A percentile compares a stretch with the other conserved stretches of the same genome.
phyloP scores from a whole-genome alignment of 441 rosid genomes.

The Pelargonium fulgidum region DNA sequence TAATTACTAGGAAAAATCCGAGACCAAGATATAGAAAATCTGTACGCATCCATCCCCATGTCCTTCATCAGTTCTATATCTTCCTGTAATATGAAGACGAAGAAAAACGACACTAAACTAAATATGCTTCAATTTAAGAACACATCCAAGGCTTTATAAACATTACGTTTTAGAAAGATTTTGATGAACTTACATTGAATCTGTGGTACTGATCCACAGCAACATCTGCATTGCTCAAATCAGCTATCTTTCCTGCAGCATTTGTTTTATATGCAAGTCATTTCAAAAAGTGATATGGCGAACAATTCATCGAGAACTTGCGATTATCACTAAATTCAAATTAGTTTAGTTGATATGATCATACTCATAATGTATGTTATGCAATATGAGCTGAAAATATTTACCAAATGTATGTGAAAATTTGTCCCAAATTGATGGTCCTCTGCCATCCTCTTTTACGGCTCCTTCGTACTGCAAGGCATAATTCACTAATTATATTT shows the following conservation, averaged over 20 bases:
- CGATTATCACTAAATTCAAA: neutral
- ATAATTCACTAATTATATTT: neutral
- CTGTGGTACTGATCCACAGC: constrained; percentile 88
- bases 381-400: neutral
- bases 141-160: too few relatives aligned
- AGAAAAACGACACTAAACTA: too few relatives aligned
- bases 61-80: constrained; percentile 67
- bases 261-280: neutral
- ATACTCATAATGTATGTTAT: neutral
- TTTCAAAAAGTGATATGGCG: neutral
- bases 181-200: constrained; percentile 37
- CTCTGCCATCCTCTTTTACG: constrained; percentile 79
- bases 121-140: too few relatives aligned
- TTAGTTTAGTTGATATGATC: neutral
- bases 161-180: too few relatives aligned
- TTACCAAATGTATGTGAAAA: constrained; percentile 71
- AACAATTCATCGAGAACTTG: too few relatives aligned
- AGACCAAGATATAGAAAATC: constrained; percentile 67
- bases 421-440: constrained; percentile 77
- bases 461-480: constrained; percentile 80
- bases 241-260: constrained; percentile 48
- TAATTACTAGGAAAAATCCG: constrained; percentile 56
- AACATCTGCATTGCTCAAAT: constrained; percentile 77
- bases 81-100: too few relatives aligned
- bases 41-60: constrained; percentile 65